phyloP scores from a whole-genome alignment of 805 yeast genomes.

The Candida coquimbonensis region DNA sequence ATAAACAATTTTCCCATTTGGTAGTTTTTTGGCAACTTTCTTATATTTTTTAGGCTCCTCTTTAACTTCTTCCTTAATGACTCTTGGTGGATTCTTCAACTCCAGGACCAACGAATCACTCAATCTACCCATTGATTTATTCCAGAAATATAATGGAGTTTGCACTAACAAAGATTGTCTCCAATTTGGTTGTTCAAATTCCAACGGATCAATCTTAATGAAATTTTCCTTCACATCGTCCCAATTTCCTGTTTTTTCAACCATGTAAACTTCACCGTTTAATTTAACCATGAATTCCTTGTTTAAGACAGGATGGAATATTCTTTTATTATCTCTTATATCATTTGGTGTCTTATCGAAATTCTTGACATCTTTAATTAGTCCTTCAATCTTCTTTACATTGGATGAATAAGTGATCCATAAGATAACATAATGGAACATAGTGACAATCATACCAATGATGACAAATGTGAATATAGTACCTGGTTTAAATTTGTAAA shows the following conservation, averaged over 20 bases:
- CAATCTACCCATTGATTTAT: slow-evolving; percentile 33
- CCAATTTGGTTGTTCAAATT: slow-evolving; percentile 41
- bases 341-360: slow-evolving; percentile 47
- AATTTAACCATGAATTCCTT: slow-evolving; percentile 48
- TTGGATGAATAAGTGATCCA: slow-evolving; percentile 47
- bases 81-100: slow-evolving; percentile 4
- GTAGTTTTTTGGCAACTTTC: slow-evolving; percentile 36
- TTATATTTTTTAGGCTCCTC: slow-evolving; percentile 28
- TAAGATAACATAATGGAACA: slow-evolving; percentile 52
- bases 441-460: slow-evolving; percentile 42
- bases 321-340: slow-evolving; percentile 13
- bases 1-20: slow-evolving; percentile 53
- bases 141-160: slow-evolving; percentile 39
- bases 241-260: slow-evolving; percentile 30
- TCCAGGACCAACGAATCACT: slow-evolving; percentile 6
- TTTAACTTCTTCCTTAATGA: slow-evolving; percentile 8
- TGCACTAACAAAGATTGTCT: slow-evolving; percentile 41
- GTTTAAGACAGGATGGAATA: slow-evolving; percentile 27
- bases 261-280: slow-evolving; percentile 47
- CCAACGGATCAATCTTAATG: slow-evolving; percentile 39
- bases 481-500: slow-evolving; percentile 66
- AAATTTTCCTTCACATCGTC: slow-evolving; percentile 31
- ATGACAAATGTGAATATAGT: slow-evolving; percentile 42
- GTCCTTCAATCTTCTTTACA: slow-evolving; percentile 43
- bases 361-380: slow-evolving; percentile 51